These are phyloP conservation scores for Ophiostoma novo-ulmi DNA, from an alignment of 2,329 filamentous ascomycete genomes.

Conservation along the genomic window DNA sequence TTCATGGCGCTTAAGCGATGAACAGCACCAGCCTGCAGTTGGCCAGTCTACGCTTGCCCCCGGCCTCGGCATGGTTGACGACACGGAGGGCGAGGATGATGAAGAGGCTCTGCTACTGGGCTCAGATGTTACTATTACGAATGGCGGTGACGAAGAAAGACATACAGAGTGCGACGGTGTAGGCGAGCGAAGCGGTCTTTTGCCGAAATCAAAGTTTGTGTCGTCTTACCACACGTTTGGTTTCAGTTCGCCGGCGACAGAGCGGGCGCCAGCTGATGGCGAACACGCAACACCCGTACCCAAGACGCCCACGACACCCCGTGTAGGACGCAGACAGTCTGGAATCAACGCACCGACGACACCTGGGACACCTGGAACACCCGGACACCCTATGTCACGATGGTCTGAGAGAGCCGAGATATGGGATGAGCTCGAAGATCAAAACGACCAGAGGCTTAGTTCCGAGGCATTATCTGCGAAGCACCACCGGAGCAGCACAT, in stretches of 20 bases:
- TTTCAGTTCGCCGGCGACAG: conserved; percentile 21
- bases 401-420: conserved; percentile 72
- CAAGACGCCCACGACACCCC: conserved; percentile 14
- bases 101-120: conserved; percentile 49
- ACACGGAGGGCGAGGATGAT: conserved; percentile 57
- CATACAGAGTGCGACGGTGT: not conserved
- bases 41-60: conserved; percentile 69
- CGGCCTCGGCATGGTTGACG: conserved; percentile 74
- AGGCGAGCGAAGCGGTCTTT: conserved; percentile 23
- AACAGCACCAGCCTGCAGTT: conserved; percentile 56
- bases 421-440: conserved; percentile 82
- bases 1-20: conserved; percentile 86
- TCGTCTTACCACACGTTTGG: conserved; percentile 47
- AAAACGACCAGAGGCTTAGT: conserved; percentile 42
- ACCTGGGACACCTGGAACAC: conserved; percentile 34
- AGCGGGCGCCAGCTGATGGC: not conserved
- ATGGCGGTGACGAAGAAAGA: conserved; percentile 36
- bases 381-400: conserved; percentile 31
- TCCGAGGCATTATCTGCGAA: conserved; percentile 31
- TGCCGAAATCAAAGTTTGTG: conserved; percentile 27
- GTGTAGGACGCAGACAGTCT: not conserved
- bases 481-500: conserved; percentile 46
- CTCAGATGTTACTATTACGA: conserved; percentile 37
- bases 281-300: conserved; percentile 1
- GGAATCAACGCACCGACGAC: not conserved